Evolutionary conservation across 192 early-diverging fungal genomes (phyloP).

Genomic region (Coemansia asiatica): DNA sequence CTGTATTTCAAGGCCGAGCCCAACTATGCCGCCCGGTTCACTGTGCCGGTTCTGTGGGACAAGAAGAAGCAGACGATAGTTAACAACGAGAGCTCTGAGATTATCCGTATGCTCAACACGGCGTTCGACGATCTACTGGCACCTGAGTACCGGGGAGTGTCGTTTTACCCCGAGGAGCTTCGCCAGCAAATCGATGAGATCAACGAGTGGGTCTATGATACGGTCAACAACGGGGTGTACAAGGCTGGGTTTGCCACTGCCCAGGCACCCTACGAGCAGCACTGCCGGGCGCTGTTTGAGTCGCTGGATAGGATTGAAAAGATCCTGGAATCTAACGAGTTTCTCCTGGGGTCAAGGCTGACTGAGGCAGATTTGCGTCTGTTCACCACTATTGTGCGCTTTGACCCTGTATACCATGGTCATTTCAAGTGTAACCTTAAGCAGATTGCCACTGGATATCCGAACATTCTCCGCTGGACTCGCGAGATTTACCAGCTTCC

Average conservation of each 20-base stretch:
- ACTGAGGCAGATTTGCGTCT: constrained; percentile 95
- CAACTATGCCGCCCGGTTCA: constrained; percentile 72
- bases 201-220: constrained; percentile 93
- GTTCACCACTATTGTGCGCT: constrained; percentile 93
- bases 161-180: constrained; percentile 81
- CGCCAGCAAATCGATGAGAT: constrained; percentile 75
- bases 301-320: constrained; percentile 83
- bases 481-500: constrained; percentile 81
- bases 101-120: constrained; percentile 92
- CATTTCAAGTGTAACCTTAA: constrained; percentile 96
- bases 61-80: constrained; percentile 89
- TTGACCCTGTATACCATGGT: constrained; percentile 91
- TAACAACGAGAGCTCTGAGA: constrained; percentile 96
- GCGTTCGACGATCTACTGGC: constrained; percentile 77
- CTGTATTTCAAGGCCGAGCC: constrained; percentile 90
- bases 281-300: constrained; percentile 71
- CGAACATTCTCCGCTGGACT: constrained; percentile 82
- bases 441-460: constrained; percentile 84
- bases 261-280: constrained; percentile 80
- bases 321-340: constrained; percentile 70
- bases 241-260: constrained; percentile 88
- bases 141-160: constrained; percentile 62
- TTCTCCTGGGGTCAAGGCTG: constrained; percentile 73
- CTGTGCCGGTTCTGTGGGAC: constrained; percentile 97
- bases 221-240: constrained; percentile 96